Evolutionary conservation across 2,329 filamentous ascomycete species (phyloP).

Genomic region (Trichoderma aggressivum): DNA sequence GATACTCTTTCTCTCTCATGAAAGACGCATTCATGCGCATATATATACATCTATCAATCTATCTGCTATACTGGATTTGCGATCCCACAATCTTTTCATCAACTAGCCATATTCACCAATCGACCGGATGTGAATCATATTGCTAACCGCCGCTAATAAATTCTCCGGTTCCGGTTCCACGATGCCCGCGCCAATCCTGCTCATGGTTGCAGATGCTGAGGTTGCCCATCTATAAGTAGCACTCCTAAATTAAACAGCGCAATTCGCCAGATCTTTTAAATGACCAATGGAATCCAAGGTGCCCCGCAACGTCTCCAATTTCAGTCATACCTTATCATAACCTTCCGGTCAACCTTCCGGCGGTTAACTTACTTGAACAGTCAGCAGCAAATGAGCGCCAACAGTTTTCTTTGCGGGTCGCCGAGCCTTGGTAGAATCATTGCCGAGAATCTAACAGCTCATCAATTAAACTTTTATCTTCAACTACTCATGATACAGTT

Average conservation of each 20-base stretch:
- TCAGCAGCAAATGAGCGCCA: neutral
- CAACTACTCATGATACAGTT: neutral
- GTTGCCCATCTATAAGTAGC: neutral
- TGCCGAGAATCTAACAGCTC: neutral
- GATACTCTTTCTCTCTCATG: neutral
- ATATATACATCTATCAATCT: neutral
- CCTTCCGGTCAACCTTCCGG: neutral
- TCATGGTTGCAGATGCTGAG: neutral
- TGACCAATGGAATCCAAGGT: neutral
- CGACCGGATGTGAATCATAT: neutral
- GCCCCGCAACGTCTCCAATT: neutral
- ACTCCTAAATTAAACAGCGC: neutral
- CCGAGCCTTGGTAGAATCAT: neutral
- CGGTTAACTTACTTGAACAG: neutral
- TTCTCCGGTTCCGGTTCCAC: neutral
- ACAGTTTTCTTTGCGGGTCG: neutral
- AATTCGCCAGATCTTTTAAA: neutral
- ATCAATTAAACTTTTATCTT: neutral
- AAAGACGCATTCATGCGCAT: neutral
- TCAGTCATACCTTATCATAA: neutral
- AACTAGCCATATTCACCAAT: neutral
- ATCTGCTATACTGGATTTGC: neutral
- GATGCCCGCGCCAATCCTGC: neutral
- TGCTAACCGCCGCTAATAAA: neutral
- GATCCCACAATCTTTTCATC: neutral